Conservation (phyloP, 139 green algal species). For the Chlamydomonas eustigma region DNA sequence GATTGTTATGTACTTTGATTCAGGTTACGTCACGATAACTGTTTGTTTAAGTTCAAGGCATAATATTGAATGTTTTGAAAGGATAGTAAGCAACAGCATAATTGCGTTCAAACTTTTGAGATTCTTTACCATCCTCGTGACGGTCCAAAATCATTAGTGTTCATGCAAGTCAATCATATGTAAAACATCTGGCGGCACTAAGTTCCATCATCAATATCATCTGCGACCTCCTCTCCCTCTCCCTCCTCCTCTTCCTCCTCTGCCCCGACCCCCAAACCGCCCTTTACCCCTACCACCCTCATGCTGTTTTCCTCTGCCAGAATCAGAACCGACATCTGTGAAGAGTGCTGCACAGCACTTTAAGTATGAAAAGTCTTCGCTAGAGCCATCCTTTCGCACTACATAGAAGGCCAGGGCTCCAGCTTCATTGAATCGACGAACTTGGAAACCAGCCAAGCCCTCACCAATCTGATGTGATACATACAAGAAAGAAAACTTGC, state of each 20-base stretch:
- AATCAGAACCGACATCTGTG: slow-evolving; percentile 12
- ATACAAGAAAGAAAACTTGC: not conserved
- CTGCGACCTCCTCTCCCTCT: not conserved
- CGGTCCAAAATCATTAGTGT: too few species aligned
- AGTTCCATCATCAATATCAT: too few species aligned
- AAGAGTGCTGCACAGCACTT: slow-evolving; percentile 66
- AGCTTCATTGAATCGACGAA: slow-evolving; percentile 25
- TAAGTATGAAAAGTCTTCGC: slow-evolving; percentile 73
- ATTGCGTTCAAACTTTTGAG: too few species aligned
- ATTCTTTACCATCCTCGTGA: too few species aligned
- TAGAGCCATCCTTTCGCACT: slow-evolving; percentile 51
- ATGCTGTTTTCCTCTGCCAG: not conserved
- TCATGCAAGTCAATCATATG: too few species aligned
- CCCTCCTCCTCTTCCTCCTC: not conserved
- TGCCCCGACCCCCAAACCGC: not conserved
- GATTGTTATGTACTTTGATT: too few species aligned
- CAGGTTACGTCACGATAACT: too few species aligned
- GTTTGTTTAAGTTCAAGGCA: too few species aligned
- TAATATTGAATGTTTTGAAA: too few species aligned
- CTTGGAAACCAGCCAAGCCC: slow-evolving; percentile 34
- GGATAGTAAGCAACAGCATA: too few species aligned
- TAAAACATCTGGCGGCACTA: too few species aligned
- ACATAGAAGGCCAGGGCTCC: slow-evolving; percentile 50
- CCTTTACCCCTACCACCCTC: not conserved
- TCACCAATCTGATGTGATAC: not conserved